Base-by-base conservation (phyloP, 1,284 basidiomycete species). In the Grifola frondosa region DNA sequence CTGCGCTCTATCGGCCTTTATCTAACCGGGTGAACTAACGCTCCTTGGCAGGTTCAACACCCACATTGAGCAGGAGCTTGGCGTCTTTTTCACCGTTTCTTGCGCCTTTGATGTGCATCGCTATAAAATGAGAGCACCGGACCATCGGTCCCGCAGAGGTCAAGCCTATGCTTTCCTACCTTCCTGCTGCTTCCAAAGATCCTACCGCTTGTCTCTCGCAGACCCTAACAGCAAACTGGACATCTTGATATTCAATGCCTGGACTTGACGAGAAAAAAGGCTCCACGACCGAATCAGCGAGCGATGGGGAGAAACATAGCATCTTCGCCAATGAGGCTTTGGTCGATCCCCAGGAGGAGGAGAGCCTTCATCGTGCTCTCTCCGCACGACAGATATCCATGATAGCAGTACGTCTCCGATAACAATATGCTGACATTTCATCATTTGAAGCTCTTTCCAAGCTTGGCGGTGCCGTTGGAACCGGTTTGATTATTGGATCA, bases 401-500 rank as follows among this genome's bases (percentile, higher is more conserved):
- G 84, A 87, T 81, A 52, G 79, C 80, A 45, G 72, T 79, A 54
- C 48, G 73, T 60, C 15, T 11, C n/a, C 29, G 12, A 19, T 35
- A n/a, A n/a, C n/a, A n/a, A n/a, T 20, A 21, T 16, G n/a, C n/a
- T n/a, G n/a, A n/a, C n/a, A n/a, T n/a, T n/a, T n/a, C n/a, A n/a
- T n/a, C n/a, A n/a, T n/a, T n/a, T n/a, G n/a, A n/a, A n/a, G 22
- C 16, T 9, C 35, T 22, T 32, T 24, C 24, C 19, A 48, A 78
- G 75, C 70, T 80, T 23, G 78, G 79, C 21, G 80, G 81, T 43
- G 77, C 80, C 16, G 72, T 82, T 7, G 80, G 80, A 7, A 89
- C 86, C 19, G 88, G 88, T 59, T 69, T 91, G 15, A 84, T 91
- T 52, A 88, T 91, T 52, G 87, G 86, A 32, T 77, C 75, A 26